Evolutionary conservation across 371 early-diverging fungal species (phyloP), one percentile per base, ranked within the genome.

Genomic region (Smittium culicis): DNA sequence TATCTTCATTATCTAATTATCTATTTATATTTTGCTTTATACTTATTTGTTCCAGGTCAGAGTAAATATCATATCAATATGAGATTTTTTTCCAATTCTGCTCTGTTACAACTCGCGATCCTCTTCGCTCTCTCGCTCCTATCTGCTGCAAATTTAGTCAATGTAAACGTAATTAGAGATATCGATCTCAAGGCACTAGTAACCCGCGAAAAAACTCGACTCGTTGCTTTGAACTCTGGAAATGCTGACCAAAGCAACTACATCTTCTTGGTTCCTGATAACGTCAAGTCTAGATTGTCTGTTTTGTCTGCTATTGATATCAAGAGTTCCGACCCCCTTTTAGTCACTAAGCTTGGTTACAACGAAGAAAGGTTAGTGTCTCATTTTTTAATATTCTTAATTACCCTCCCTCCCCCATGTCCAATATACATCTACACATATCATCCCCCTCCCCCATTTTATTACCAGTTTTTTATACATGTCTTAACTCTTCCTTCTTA

Each of bases 271-370:
- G 35, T 64, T 45, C 34, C 34, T 25, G 28, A 35, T 0, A 65
- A 33, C 14, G 71, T 66, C 54, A 70, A 30, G 1, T 29, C 1
- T 24, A 31, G 25, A 5, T 64, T 81, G 63, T 73, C 78, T 24
- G 25, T 56, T n/a, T 1, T 79, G 1, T 32, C 33, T 0, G 82
- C 71, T 27, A 45, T 29, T 30, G 77, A 76, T 66, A 73, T 76
- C 64, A 73, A 74, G 66, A 64, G 63, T 57, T 67, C 69, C 25
- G 67, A 3, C 1, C 32, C 61, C 16, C 54, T 70, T 54, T 35
- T 33, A 8, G 66, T 74, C 28, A 32, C 45, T 25, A 34, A 66
- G 30, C 30, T 32, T 1, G 64, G 69, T 0, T 2, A 16, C 1
- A 67, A 58, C n/a, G 34, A 20, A 17, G 31, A 33, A 16, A 35